These are phyloP conservation scores for Brassica napus DNA, from an alignment of 345 rosid species.

Conservation along the genomic window Da-Ae NC_063436.1:5171001-5171500, in stretches of 20 bases:
- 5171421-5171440: neutral
- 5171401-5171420: neutral
- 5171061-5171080: slow-evolving; percentile 95
- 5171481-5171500: slow-evolving; percentile 62
- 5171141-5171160: slow-evolving; percentile 22
- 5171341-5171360: slow-evolving; percentile 64
- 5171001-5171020: slow-evolving; percentile 17
- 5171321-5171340: slow-evolving; percentile 60
- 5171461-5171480: slow-evolving; percentile 53
- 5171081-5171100: slow-evolving; percentile 82
- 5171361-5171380: slow-evolving; percentile 74
- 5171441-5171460: neutral
- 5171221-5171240: slow-evolving; percentile 88
- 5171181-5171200: slow-evolving; percentile 81
- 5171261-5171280: slow-evolving; percentile 74
- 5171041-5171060: slow-evolving; percentile 77
- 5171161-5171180: slow-evolving; percentile 58
- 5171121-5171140: slow-evolving; percentile 5
- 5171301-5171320: slow-evolving; percentile 64
- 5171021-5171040: slow-evolving; percentile 38
- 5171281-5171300: slow-evolving; percentile 70
- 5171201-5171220: slow-evolving; percentile 91
- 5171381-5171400: slow-evolving; percentile 47
- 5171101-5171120: neutral
- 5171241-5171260: slow-evolving; percentile 76